A percentile compares a stretch with the other conserved stretches of the same genome.
Conservation (phyloP, 1,284 basidiomycete genomes). For the Pyrrhoderma lamaoense region DNA sequence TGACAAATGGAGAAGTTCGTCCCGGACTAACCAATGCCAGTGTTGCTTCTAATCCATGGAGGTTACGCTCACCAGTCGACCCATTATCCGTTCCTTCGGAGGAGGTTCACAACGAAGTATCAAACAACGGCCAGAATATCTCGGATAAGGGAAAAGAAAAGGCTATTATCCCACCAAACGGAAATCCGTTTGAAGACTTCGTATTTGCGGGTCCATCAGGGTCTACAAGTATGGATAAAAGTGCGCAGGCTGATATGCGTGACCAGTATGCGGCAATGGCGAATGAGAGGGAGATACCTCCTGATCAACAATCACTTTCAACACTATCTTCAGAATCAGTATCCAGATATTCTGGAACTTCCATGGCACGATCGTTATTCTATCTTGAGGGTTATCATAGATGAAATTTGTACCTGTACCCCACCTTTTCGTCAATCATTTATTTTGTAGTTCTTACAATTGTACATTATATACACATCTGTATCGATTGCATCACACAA, state of each 20-base stretch:
- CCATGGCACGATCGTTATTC: constrained; percentile 9
- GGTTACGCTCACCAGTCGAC: neutral
- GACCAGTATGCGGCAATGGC: too few relatives aligned
- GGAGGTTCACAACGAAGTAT: neutral
- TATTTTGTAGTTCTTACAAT: neutral
- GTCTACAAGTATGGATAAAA: too few relatives aligned
- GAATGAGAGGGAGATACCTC: too few relatives aligned
- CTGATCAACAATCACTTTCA: too few relatives aligned
- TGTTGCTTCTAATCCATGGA: constrained; percentile 13
- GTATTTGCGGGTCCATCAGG: neutral
- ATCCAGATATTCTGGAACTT: constrained; percentile 7
- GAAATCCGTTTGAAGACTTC: constrained; percentile 19
- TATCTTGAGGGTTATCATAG: constrained; percentile 6
- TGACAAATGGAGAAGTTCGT: constrained; percentile 8
- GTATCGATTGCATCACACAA: neutral
- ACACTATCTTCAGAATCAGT: constrained; percentile 1
- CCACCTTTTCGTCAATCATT: neutral
- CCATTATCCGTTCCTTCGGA: neutral
- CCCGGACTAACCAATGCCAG: constrained; percentile 6
- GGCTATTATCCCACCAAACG: neutral
- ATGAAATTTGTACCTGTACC: neutral
- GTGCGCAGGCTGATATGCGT: too few relatives aligned
- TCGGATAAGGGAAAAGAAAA: neutral
- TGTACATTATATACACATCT: neutral
- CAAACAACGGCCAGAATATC: too few relatives aligned